Evolutionary conservation across 495 filamentous ascomycete species (phyloP).

Genomic region (Hypoxylon subgilvum): DNA sequence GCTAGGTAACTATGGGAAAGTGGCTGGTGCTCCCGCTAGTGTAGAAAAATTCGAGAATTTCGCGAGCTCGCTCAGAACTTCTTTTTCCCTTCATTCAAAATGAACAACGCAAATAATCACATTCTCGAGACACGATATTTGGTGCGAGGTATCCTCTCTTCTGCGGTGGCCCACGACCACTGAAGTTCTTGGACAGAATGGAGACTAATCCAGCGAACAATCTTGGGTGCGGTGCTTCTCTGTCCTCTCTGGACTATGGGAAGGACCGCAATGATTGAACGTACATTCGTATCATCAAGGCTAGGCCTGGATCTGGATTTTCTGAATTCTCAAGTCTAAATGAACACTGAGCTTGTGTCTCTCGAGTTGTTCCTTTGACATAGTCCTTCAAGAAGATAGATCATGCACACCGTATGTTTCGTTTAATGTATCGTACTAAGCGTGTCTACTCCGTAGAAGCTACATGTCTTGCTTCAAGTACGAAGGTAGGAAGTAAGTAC

Average conservation of each 20-base stretch:
- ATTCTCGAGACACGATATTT: constrained; percentile 56
- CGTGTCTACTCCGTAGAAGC: too few relatives aligned
- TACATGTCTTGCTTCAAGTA: too few relatives aligned
- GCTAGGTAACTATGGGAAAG: constrained; percentile 5
- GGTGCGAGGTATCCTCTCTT: constrained; percentile 49
- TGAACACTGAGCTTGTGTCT: too few relatives aligned
- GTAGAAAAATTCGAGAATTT: constrained; percentile 30
- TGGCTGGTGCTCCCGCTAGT: constrained; percentile 13
- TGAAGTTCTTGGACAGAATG: constrained; percentile 58
- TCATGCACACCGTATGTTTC: too few relatives aligned
- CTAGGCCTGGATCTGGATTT: too few relatives aligned
- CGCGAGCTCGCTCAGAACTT: constrained; percentile 6
- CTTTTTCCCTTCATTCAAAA: constrained; percentile 49
- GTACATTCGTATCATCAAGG: constrained; percentile 54
- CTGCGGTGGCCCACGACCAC: constrained; percentile 53
- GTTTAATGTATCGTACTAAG: too few relatives aligned
- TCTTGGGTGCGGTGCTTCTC: constrained; percentile 65
- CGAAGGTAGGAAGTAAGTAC: too few relatives aligned
- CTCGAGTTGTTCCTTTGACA: too few relatives aligned
- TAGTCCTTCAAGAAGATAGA: too few relatives aligned
- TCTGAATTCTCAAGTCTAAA: too few relatives aligned
- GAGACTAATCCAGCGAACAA: constrained; percentile 58
- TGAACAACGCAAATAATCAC: constrained; percentile 62
- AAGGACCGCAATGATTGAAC: constrained; percentile 63
- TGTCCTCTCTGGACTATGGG: constrained; percentile 47